Evolutionary conservation across 163 green algal species (phyloP), one percentile per base, ranked within the genome.

Genomic region (Botryococcus braunii): DNA sequence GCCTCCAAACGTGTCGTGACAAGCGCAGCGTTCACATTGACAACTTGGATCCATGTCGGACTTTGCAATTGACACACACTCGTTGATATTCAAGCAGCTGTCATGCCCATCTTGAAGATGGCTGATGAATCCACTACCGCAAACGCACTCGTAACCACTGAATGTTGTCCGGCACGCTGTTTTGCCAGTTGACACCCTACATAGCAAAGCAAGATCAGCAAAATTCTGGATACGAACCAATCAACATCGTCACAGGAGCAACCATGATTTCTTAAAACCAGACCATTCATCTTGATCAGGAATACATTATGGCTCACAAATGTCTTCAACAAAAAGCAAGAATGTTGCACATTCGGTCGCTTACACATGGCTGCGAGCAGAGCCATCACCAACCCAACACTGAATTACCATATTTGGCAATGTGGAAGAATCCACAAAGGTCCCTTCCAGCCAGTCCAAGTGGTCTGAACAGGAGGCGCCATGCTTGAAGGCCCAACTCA

Each of bases 1-100:
- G 36, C 76, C 74, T 40, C 86, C 85, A 5, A 78, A 62, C 1
- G 62, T 82, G 82, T 95, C 90, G 56, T 91, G 71, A 80, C 88
- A 95, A 1, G 84, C 86, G 75, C 88, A 94, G 50, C 88, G 80
- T 0, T 79, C 59, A 78, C 88, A 95, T 32, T 74, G 82, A 81
- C 88, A 95, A 2, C 77, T 67, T 5, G 71, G 61, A 40, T 87
- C 72, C n/a, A 82, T 79, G 32, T 75, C 47, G 1, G 65, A 73
- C 17, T 80, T 52, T 32, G 74, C 74, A 38, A 66, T 77, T 39
- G 73, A 77, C 43, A 86, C 37, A 71, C 90, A 96, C 83, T 95
- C 87, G 62, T 94, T 94, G 67, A 91, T 83, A 66, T 94, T 81
- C 31, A 91, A 46, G 71, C 88, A 88, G 31, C 69, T 48, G 62